Percentiles rank a stretch among this genome's conserved stretches.
Evolutionary conservation across 768 basidiomycete genomes (phyloP).

Genomic region (Leccinum pellstonianum): DNA sequence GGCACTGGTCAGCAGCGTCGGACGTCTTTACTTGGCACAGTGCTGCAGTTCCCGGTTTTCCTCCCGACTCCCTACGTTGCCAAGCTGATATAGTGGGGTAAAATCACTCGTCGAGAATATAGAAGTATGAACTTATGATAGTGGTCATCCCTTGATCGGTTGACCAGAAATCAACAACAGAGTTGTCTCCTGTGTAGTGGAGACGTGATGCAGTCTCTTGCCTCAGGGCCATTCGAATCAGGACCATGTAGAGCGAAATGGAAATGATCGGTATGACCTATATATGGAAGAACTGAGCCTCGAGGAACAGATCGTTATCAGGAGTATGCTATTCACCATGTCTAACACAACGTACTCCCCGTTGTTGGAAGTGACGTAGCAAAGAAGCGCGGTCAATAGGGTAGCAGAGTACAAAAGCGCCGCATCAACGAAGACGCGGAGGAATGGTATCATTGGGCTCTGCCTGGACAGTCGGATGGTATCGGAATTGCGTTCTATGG

Average conservation of each 20-base stretch:
- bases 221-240: neutral
- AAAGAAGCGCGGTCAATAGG: neutral
- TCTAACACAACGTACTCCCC: neutral
- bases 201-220: neutral
- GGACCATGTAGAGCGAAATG: neutral
- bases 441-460: neutral
- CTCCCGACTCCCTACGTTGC: neutral
- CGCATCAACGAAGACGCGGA: neutral
- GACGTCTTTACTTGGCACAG: neutral
- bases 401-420: neutral
- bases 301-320: neutral
- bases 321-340: neutral
- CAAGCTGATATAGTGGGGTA: neutral
- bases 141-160: neutral
- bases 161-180: neutral
- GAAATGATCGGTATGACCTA: neutral
- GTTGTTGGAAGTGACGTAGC: neutral
- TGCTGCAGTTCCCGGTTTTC: neutral
- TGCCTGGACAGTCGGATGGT: neutral
- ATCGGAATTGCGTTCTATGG: neutral
- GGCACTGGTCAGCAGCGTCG: neutral
- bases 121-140: neutral
- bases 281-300: neutral
- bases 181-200: neutral
- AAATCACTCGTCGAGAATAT: neutral